phyloP scores from a whole-genome alignment of 805 yeast species.

The Ascoidea rubescens region DNA sequence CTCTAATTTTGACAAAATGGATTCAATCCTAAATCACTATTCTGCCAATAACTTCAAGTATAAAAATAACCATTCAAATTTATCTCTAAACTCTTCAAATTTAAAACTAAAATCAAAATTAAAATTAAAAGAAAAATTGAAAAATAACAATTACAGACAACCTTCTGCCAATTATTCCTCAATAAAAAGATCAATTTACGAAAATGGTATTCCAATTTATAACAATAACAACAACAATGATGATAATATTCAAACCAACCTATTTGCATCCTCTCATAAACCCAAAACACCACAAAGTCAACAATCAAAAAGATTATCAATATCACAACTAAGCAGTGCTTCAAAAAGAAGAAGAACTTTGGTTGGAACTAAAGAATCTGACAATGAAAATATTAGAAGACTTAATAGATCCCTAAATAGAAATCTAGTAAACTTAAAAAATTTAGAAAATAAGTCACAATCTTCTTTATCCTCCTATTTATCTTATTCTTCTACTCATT shows the following conservation, averaged over 20 bases:
- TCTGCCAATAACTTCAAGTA: slow-evolving; percentile 9
- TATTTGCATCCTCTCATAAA: background rate
- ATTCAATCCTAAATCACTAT: slow-evolving; percentile 25
- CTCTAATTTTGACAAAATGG: slow-evolving; percentile 30
- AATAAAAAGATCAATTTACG: slow-evolving; percentile 1
- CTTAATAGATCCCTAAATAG: no score
- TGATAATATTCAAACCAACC: background rate
- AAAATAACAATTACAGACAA: background rate
- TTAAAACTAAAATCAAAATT: background rate
- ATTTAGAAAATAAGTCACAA: background rate
- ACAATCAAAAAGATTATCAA: slow-evolving; percentile 4
- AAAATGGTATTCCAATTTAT: background rate
- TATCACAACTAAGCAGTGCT: slow-evolving; percentile 7
- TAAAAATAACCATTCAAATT: background rate
- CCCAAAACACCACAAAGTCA: slow-evolving; percentile 2
- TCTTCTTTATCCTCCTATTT: no score
- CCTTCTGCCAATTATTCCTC: no score
- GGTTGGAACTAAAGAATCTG: slow-evolving; percentile 28
- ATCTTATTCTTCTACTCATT: no score
- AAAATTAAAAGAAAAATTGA: background rate
- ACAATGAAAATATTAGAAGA: background rate
- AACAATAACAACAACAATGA: background rate
- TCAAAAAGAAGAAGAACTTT: slow-evolving; percentile 26
- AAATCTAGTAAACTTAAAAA: background rate
- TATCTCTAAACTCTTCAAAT: slow-evolving; percentile 3